These are phyloP conservation scores for Hysterium pulicare DNA, from an alignment of 2,329 filamentous ascomycete species.

Conservation along the genomic window DNA sequence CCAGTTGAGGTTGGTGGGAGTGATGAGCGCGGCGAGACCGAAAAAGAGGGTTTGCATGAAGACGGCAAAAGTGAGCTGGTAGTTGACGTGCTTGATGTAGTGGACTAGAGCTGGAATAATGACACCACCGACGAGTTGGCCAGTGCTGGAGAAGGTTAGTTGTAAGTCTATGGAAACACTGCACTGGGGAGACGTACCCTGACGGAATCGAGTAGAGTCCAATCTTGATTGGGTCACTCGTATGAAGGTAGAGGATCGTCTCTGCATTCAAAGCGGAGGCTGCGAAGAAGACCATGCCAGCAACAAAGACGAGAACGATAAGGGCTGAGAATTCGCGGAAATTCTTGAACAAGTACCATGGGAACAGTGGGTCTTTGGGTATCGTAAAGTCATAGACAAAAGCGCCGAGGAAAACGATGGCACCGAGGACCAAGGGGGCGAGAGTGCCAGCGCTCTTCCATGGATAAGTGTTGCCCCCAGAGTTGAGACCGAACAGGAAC, in stretches of 20 bases:
- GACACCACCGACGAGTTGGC: constrained; percentile 15
- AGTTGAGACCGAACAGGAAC: constrained; percentile 44
- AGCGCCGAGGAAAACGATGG: constrained; percentile 15
- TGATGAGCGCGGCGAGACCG: constrained; percentile 20
- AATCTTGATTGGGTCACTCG: constrained; percentile 16
- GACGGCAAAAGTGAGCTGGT: constrained; percentile 17
- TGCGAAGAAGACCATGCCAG: constrained; percentile 28
- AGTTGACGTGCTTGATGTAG: constrained; percentile 17
- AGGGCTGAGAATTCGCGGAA: constrained; percentile 25
- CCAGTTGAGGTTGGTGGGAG: constrained; percentile 15
- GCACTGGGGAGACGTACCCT: constrained; percentile 7
- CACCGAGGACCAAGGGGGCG: constrained; percentile 21
- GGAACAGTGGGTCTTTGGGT: constrained; percentile 24
- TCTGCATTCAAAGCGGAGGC: constrained; percentile 19
- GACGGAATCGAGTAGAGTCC: constrained; percentile 18
- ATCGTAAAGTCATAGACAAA: constrained; percentile 19
- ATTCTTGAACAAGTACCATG: constrained; percentile 25
- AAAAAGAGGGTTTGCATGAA: constrained; percentile 22
- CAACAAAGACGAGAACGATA: constrained; percentile 24
- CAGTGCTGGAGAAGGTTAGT: constrained; percentile 9
- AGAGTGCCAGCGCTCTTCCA: constrained; percentile 25
- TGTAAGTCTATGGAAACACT: neutral
- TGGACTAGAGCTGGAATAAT: constrained; percentile 16
- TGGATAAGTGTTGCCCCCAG: constrained; percentile 36
- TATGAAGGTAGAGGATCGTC: constrained; percentile 18